phyloP scores from a whole-genome alignment of 2,329 filamentous ascomycete species.

The Xylariaceae sp. region DNA sequence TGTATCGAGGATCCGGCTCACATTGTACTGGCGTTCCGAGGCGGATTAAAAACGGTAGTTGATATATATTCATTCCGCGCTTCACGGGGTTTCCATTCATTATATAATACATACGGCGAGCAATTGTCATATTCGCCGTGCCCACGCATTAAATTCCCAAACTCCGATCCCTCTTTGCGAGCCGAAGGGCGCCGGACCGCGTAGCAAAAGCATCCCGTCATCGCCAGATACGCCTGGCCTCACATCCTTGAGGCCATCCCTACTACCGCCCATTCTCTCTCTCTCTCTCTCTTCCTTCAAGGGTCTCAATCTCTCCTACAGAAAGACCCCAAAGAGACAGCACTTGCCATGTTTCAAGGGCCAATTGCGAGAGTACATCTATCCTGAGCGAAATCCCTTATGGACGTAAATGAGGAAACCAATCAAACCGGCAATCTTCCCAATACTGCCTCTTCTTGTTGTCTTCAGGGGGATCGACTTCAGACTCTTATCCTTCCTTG shows the following conservation, averaged over 20 bases:
- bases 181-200: constrained; percentile 6
- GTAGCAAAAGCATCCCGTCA: constrained; percentile 12
- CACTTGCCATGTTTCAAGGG: constrained; percentile 11
- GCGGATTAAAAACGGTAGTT: constrained; percentile 10
- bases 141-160: constrained; percentile 17
- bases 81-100: constrained; percentile 16
- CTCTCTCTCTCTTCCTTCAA: not conserved
- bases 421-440: not conserved
- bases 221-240: constrained; percentile 10
- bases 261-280: constrained; percentile 1
- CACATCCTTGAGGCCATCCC: constrained; percentile 1
- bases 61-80: constrained; percentile 18
- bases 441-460: constrained; percentile 2
- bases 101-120: constrained; percentile 26
- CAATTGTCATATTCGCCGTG: constrained; percentile 1
- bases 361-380: constrained; percentile 2
- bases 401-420: not conserved
- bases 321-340: constrained; percentile 7
- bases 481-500: not conserved
- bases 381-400: not conserved
- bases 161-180: constrained; percentile 17
- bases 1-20: not conserved
- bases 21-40: constrained; percentile 11
- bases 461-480: not conserved
- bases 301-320: not conserved